These are phyloP conservation scores for barrel medic (Medicago truncatula) DNA, from an alignment of 306 rosid genomes.

Conservation along the genomic window DNA sequence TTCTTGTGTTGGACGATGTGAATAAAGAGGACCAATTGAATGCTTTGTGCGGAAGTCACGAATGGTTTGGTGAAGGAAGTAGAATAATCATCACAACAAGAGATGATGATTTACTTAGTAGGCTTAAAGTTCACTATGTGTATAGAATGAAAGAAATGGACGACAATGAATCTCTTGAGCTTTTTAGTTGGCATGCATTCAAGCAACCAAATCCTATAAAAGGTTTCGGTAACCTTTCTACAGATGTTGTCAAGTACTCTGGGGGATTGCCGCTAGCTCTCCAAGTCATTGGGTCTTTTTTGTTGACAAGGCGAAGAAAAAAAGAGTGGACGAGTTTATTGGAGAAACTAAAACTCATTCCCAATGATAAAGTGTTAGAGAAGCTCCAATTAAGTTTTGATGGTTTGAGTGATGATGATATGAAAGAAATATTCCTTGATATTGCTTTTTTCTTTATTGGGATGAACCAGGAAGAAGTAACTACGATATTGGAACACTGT, in stretches of 20 bases:
- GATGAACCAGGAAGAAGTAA: background rate
- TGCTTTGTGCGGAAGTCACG: background rate
- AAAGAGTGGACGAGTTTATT: background rate
- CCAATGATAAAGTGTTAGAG: too few species aligned
- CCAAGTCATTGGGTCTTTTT: background rate
- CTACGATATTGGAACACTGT: background rate
- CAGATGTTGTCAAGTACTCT: background rate
- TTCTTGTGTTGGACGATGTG: conserved; percentile 1
- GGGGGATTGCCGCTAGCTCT: background rate
- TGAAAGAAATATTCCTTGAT: conserved; percentile 8
- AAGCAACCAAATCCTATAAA: background rate
- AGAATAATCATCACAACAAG: conserved; percentile 16
- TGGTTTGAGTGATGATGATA: background rate
- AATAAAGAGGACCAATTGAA: background rate
- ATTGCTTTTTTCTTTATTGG: conserved; percentile 8
- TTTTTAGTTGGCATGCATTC: conserved; percentile 17
- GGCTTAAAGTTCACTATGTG: too few species aligned
- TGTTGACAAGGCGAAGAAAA: background rate
- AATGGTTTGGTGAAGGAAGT: conserved; percentile 16
- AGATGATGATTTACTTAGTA: background rate
- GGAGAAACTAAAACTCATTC: background rate
- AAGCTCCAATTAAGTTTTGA: background rate
- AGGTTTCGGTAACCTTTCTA: background rate
- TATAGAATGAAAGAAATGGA: background rate
- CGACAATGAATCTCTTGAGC: background rate